Evolutionary conservation across 2,329 filamentous ascomycete species (phyloP), one percentile per base, ranked within the genome.

Genomic region (Furcasterigmium furcatum): DNA sequence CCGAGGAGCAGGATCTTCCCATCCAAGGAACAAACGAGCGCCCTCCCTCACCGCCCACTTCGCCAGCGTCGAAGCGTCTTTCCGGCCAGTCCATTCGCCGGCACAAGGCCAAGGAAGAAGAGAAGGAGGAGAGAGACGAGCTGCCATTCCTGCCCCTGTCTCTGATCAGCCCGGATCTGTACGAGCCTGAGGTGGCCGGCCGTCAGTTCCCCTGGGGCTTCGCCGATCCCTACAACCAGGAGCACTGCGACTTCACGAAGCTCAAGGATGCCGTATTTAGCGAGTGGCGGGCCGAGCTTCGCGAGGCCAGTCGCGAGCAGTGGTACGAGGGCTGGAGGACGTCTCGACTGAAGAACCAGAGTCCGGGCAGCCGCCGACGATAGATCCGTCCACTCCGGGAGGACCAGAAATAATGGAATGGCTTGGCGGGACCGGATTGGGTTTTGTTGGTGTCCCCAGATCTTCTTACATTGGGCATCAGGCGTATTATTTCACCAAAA

Each of bases 311-410:
- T 64, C 82, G 90, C 46, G 91, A 95, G 61, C 80, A 91, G 57
- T 96, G 91, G 89, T 97, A 97, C 58, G 92, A 97, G 67, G 85
- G 88, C 57, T 97, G 92, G 94, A 84, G 94, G 67, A 96, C 82
- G 9, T 84, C 73, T 66, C 73, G 80, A 46, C 75, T 85, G 53
- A 83, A 83, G 67, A 69, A 74, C 51, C 71, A 73, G 46, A 70
- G 77, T 47, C 58, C 67, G n/a, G 57, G 63, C 16, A 59, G 61
- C 51, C 63, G 61, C 47, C 61, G 59, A 40, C 57, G 63, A 58
- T 70, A 60, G 56, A 48, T 30, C 34, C 36, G 18, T 43, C 39
- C 36, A 24, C 35, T 38, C 14, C 41, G 44, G 38, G 29, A 40
- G 18, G 40, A 32, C 21, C 40, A 34, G 29, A n/a, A n/a, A n/a